Base-by-base conservation (phyloP, 805 yeast species). In the Pichia scutulata region DNA sequence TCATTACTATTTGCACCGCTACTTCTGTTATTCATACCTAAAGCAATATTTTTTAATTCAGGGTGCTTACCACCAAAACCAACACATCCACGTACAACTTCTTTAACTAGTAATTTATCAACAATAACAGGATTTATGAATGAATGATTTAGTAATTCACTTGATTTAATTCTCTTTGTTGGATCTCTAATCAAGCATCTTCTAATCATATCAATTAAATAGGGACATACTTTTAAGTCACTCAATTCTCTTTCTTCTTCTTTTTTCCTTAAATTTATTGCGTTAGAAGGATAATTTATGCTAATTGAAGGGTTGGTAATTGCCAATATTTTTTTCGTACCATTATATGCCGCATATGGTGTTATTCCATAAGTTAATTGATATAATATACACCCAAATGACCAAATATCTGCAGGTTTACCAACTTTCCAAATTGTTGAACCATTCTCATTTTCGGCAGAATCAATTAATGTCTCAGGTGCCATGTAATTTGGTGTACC, bases 401-500 rank as follows among this genome's bases (percentile, higher is more conserved):
- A 89, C 99, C 99, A 93, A 16, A 93, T 82, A 69, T 93, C 99
- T 2, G 97, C 86, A 0, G 98, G 96, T 59, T 83, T 84, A 1
- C 98, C 97, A 12, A 90, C 95, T 65, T 80, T 86, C 92, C 84
- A 70, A 37, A 79, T 68, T 51, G 69, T 50, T 61, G 53, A 43
- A 25, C 52, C 55, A 41, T 52, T 48, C 23, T 56, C 60, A 21
- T 62, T 23, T n/a, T 47, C 61, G 18, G 61, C 59, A 13, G 63
- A 79, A 65, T 85, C 95, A 43, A 84, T 74, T 52, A 92, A 69
- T 0, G 97, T 87, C 66, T 92, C 99, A 0, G 99, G 99, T 0
- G 99, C 97, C 98, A 92, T 93, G 65, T 92, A 93, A 64, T 86
- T 89, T 2, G 97, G 96, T 0, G 99, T 92, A 5, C 99, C 99